phyloP scores from a whole-genome alignment of 2,329 filamentous ascomycete species.

The Orbilia quercus region DNA sequence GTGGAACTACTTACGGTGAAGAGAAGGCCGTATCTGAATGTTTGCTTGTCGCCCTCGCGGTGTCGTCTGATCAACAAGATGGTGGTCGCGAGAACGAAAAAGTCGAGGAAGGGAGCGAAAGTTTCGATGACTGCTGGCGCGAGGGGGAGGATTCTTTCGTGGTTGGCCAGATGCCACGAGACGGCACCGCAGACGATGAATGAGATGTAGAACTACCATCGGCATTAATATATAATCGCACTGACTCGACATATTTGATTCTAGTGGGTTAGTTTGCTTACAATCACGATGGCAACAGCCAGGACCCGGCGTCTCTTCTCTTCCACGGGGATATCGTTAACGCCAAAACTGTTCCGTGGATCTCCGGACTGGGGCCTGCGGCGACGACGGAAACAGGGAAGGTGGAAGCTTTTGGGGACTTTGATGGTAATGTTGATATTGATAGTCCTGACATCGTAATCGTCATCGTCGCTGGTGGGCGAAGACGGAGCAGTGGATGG shows the following conservation, averaged over 20 bases:
- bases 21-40: conserved; percentile 18
- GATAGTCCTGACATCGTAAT: conserved; percentile 47
- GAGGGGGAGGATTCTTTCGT: conserved; percentile 10
- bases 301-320: conserved; percentile 25
- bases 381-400: conserved; percentile 37
- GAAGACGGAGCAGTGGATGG: conserved; percentile 3
- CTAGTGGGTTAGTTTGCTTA: conserved; percentile 6
- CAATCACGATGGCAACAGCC: conserved; percentile 24
- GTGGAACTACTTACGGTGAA: conserved; percentile 17
- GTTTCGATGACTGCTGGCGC: conserved; percentile 27
- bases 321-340: conserved; percentile 7
- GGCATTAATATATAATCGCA: not conserved
- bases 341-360: not conserved
- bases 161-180: conserved; percentile 22
- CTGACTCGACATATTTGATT: no score
- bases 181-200: conserved; percentile 39
- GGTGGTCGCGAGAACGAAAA: conserved; percentile 17
- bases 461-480: conserved; percentile 5
- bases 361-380: conserved; percentile 15
- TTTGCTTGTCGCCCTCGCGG: conserved; percentile 24
- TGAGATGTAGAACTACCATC: conserved; percentile 30
- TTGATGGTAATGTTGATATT: conserved; percentile 53
- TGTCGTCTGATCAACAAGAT: conserved; percentile 30
- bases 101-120: conserved; percentile 30
- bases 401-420: conserved; percentile 31